A percentile compares a stretch with the other conserved stretches of the same genome.
phyloP scores from a whole-genome alignment of 495 filamentous ascomycete genomes.

The Talaromyces thailandensis region DNA sequence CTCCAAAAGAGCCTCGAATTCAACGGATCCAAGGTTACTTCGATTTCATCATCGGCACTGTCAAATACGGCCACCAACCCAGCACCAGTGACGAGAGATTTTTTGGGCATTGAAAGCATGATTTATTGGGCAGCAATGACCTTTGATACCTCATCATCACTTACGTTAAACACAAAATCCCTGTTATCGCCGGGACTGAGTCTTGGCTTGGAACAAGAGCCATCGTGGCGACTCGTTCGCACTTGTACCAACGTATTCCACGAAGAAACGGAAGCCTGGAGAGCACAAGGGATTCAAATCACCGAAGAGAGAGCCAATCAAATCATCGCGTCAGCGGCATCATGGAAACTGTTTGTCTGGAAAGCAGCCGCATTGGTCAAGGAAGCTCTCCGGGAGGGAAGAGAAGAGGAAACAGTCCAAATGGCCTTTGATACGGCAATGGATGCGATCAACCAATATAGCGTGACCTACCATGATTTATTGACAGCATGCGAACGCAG shows the following conservation, averaged over 20 bases:
- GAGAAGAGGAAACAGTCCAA: constrained; percentile 12
- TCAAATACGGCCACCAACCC: constrained; percentile 6
- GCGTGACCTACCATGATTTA: constrained; percentile 10
- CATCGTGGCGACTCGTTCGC: constrained; percentile 11
- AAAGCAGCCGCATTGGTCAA: constrained; percentile 12
- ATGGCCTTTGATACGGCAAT: constrained; percentile 9
- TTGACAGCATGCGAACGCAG: constrained; percentile 11
- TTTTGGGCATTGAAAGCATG: constrained; percentile 13
- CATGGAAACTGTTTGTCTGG: constrained; percentile 12
- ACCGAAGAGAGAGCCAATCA: constrained; percentile 14
- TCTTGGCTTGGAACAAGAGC: constrained; percentile 9
- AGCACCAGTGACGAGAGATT: constrained; percentile 10
- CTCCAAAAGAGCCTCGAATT: constrained; percentile 13
- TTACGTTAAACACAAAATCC: constrained; percentile 13
- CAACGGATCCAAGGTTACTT: constrained; percentile 13
- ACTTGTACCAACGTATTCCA: constrained; percentile 14
- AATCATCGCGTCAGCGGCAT: constrained; percentile 12
- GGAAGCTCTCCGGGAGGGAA: constrained; percentile 13
- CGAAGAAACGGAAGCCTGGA: constrained; percentile 12
- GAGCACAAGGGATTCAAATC: constrained; percentile 9
- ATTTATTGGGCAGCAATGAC: constrained; percentile 15
- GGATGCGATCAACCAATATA: constrained; percentile 11
- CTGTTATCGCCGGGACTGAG: constrained; percentile 10
- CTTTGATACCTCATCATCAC: constrained; percentile 13
- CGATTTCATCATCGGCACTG: constrained; percentile 7